Evolutionary conservation across 2,329 filamentous ascomycete species (phyloP).

Genomic region (Trematosphaeria pertusa): DNA sequence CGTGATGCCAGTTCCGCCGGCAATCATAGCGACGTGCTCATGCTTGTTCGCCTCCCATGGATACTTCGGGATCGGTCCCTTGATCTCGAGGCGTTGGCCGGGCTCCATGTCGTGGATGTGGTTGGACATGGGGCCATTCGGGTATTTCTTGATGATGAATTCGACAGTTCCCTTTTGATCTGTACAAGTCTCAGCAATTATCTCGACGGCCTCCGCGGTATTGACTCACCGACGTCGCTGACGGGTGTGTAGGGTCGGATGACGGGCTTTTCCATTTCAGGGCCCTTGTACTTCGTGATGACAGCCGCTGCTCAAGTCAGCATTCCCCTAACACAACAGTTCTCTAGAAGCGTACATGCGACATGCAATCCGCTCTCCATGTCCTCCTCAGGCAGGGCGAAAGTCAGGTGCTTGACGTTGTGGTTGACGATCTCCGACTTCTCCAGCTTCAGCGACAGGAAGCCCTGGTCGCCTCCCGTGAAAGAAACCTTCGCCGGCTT

Average conservation of each 20-base stretch:
- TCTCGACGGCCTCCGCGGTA: too few relatives aligned
- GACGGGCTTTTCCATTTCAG: conserved; percentile 82
- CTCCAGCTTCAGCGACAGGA: conserved; percentile 79
- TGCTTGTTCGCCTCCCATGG: conserved; percentile 91
- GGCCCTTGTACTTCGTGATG: conserved; percentile 88
- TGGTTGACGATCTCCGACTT: conserved; percentile 83
- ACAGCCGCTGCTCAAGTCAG: conserved; percentile 65
- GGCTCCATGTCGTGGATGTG: conserved; percentile 84
- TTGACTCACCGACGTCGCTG: conserved; percentile 78
- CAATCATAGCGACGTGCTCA: conserved; percentile 81
- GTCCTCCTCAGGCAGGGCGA: conserved; percentile 83
- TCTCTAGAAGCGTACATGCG: conserved; percentile 64
- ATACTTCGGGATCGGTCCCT: conserved; percentile 96
- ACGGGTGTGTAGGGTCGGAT: conserved; percentile 93
- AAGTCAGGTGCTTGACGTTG: conserved; percentile 93
- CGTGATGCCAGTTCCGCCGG: conserved; percentile 96
- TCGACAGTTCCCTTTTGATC: conserved; percentile 82
- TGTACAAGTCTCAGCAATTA: too few relatives aligned
- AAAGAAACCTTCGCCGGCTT: conserved; percentile 63
- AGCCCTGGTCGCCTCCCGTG: conserved; percentile 88
- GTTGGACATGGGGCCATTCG: conserved; percentile 86
- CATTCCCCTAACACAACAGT: conserved; percentile 1
- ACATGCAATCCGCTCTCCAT: conserved; percentile 82
- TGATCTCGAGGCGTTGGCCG: conserved; percentile 85
- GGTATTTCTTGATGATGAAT: conserved; percentile 91